A percentile compares a stretch with the other conserved stretches of the same genome.
Conservation (phyloP, 345 rosid species). For the Rhizophora apiculata region DNA sequence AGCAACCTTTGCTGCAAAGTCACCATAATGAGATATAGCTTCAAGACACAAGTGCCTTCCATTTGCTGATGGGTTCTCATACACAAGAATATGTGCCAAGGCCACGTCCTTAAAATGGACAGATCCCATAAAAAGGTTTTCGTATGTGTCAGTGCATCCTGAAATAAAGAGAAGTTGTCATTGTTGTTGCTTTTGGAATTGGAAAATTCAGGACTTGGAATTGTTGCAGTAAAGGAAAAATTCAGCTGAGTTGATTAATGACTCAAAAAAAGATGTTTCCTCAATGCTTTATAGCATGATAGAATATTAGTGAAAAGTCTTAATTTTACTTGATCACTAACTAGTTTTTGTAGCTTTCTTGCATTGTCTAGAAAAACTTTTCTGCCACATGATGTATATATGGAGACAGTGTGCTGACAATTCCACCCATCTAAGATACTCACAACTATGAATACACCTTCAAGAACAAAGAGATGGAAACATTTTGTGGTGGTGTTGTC, state of each 20-base stretch:
- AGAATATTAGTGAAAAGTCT: not conserved
- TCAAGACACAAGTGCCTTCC: constrained; percentile 91
- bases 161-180: constrained; percentile 8
- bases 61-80: constrained; percentile 68
- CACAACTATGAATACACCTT: too few species aligned
- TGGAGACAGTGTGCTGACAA: too few species aligned
- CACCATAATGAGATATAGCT: constrained; percentile 88
- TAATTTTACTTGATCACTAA: too few species aligned
- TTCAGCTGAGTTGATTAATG: too few species aligned
- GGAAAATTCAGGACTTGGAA: not conserved
- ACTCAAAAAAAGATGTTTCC: not conserved
- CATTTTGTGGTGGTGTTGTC: too few species aligned
- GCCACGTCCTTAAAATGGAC: constrained; percentile 95
- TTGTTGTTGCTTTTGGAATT: not conserved
- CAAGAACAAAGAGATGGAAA: too few species aligned
- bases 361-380: too few species aligned
- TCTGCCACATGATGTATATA: too few species aligned
- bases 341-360: too few species aligned
- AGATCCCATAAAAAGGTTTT: constrained; percentile 78
- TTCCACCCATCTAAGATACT: too few species aligned
- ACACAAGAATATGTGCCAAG: constrained; percentile 75
- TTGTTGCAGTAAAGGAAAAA: too few species aligned
- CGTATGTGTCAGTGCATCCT: constrained; percentile 82
- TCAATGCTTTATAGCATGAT: not conserved
- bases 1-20: constrained; percentile 80